phyloP scores from a whole-genome alignment of 1,284 basidiomycete genomes.

The Amylostereum areolatum region DNA sequence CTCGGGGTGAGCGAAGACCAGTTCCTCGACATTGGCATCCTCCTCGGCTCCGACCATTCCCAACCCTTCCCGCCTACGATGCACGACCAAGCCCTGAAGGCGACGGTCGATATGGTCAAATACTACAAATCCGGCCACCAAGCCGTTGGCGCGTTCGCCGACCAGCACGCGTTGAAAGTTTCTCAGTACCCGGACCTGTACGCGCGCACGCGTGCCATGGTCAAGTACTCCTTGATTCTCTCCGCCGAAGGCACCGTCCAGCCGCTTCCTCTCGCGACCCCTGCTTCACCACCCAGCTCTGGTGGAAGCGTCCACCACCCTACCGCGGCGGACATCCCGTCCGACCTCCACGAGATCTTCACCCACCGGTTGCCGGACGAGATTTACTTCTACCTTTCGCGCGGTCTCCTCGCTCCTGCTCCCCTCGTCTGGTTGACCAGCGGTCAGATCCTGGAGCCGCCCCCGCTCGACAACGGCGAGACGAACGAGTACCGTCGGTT shows the following conservation, averaged over 20 bases:
- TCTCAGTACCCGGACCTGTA: constrained; percentile 83
- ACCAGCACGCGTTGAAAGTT: constrained; percentile 74
- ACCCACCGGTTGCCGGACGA: constrained; percentile 94
- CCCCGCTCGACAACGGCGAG: constrained; percentile 93
- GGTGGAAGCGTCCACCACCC: constrained; percentile 40
- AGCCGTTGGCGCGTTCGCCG: constrained; percentile 72
- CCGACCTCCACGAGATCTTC: constrained; percentile 93
- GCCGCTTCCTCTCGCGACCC: constrained; percentile 81
- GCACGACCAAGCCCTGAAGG: constrained; percentile 76
- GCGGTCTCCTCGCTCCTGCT: constrained; percentile 83
- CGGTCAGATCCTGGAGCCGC: constrained; percentile 80
- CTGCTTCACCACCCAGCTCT: constrained; percentile 20
- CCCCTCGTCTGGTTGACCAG: constrained; percentile 88
- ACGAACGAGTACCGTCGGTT: constrained; percentile 92
- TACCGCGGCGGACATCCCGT: constrained; percentile 82
- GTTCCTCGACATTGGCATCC: constrained; percentile 90
- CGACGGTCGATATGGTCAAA: constrained; percentile 84
- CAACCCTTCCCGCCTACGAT: constrained; percentile 82
- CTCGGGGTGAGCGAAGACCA: constrained; percentile 82
- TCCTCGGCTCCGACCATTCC: constrained; percentile 87
- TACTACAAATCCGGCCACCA: constrained; percentile 84
- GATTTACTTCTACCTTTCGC: constrained; percentile 92
- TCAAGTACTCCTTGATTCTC: constrained; percentile 90
- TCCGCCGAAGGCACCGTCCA: constrained; percentile 86
- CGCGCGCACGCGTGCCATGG: constrained; percentile 85